Evolutionary conservation across 2,329 filamentous ascomycete genomes (phyloP).

Genomic region (Trichothecium sympodiale): DNA sequence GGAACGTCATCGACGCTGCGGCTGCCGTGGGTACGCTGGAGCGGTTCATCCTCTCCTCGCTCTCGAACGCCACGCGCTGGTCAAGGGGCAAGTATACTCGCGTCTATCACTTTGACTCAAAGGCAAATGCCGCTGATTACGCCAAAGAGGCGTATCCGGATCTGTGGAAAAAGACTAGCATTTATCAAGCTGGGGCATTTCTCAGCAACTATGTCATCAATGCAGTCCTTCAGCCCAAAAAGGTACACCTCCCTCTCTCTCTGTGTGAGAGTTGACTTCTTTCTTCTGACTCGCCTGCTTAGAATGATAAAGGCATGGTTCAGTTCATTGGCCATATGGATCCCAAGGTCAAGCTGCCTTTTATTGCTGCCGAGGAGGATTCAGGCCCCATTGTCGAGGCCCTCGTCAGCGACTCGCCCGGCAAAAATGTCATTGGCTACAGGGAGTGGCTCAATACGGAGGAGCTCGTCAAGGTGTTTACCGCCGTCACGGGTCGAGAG

Average conservation of each 20-base stretch:
- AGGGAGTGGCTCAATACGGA: constrained; percentile 9
- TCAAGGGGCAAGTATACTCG: constrained; percentile 29
- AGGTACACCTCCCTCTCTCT: too few relatives aligned
- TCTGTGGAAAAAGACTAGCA: constrained; percentile 3
- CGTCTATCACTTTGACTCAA: constrained; percentile 37
- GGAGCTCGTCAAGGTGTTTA: constrained; percentile 10
- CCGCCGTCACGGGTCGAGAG: constrained; percentile 7
- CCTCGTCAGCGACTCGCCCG: neutral
- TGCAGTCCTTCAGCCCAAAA: neutral
- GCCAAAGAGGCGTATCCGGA: constrained; percentile 5
- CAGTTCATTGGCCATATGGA: constrained; percentile 9
- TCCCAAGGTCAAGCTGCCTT: constrained; percentile 10
- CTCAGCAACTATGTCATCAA: constrained; percentile 1
- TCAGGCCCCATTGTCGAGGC: constrained; percentile 6
- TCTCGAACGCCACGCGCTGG: constrained; percentile 30
- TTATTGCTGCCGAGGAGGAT: constrained; percentile 14
- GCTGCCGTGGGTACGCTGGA: constrained; percentile 12
- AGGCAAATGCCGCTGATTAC: constrained; percentile 26
- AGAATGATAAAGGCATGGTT: constrained; percentile 10
- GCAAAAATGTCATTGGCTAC: constrained; percentile 1
- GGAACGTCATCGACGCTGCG: constrained; percentile 9
- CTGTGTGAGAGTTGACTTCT: too few relatives aligned
- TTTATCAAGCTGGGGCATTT: constrained; percentile 1
- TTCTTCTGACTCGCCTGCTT: neutral
- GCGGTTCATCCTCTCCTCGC: constrained; percentile 33